Evolutionary conservation across 2,329 filamentous ascomycete genomes (phyloP).

Genomic region (Colletotrichum neosansevieriae): DNA sequence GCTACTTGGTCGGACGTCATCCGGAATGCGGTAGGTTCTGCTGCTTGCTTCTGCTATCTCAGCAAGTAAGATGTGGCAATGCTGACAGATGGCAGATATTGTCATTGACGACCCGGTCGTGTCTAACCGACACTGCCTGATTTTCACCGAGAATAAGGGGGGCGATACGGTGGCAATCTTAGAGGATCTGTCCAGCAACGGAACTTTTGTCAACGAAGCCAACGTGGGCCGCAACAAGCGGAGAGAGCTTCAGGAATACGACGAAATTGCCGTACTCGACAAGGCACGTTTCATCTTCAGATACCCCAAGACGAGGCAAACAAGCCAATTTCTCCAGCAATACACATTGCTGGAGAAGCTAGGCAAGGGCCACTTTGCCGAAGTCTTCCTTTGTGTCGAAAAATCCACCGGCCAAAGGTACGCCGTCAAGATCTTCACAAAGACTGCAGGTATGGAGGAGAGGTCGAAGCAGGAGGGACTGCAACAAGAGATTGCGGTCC

Average conservation of each 20-base stretch:
- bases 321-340: slow-evolving; percentile 85
- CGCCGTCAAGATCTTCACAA: slow-evolving; percentile 96
- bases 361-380: slow-evolving; percentile 95
- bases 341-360: slow-evolving; percentile 88
- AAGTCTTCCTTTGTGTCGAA: slow-evolving; percentile 91
- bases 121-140: slow-evolving; percentile 85
- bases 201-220: slow-evolving; percentile 94
- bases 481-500: slow-evolving; percentile 94
- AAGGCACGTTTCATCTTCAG: slow-evolving; percentile 91
- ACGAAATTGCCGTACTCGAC: slow-evolving; percentile 89
- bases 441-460: slow-evolving; percentile 84
- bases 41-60: neutral
- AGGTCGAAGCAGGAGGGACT: slow-evolving; percentile 85
- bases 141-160: slow-evolving; percentile 73
- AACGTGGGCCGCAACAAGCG: slow-evolving; percentile 92
- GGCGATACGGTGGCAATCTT: slow-evolving; percentile 77
- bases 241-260: slow-evolving; percentile 87
- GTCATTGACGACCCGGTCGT: slow-evolving; percentile 82
- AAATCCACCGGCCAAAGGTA: slow-evolving; percentile 84
- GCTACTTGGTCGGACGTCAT: slow-evolving; percentile 93
- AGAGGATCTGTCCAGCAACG: slow-evolving; percentile 95
- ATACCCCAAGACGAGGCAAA: slow-evolving; percentile 81
- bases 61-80: neutral
- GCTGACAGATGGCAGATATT: slow-evolving; percentile 66
- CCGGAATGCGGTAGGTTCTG: slow-evolving; percentile 85